phyloP scores from a whole-genome alignment of 345 rosid species.

The Populus tremula region DNA sequence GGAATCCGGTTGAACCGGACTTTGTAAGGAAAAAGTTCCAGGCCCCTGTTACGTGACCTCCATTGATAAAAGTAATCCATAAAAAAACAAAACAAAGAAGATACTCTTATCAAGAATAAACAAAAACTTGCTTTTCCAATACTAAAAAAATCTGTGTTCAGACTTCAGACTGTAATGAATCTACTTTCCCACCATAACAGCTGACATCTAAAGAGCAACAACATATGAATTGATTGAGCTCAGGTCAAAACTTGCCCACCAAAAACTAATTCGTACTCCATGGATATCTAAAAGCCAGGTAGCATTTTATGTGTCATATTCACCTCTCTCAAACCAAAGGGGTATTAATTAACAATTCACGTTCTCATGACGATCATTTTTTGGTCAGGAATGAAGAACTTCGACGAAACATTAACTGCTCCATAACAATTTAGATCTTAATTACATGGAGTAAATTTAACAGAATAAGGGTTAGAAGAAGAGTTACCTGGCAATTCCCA shows the following conservation, averaged over 20 bases:
- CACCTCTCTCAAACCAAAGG: not conserved
- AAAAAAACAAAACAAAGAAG: slow-evolving; percentile 2
- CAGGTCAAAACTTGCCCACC: not conserved
- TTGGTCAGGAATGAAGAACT: not conserved
- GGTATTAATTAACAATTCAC: not conserved
- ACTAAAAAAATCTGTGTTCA: slow-evolving; percentile 23
- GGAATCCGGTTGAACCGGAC: slow-evolving; percentile 5
- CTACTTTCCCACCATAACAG: not conserved
- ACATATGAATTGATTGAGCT: not conserved
- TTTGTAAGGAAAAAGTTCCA: slow-evolving; percentile 16
- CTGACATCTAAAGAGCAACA: not conserved
- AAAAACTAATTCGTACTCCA: not conserved
- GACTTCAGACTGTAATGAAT: slow-evolving; percentile 1
- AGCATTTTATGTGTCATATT: not conserved
- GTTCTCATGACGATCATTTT: not conserved
- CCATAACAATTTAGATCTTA: too few species aligned
- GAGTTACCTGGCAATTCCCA: slow-evolving; percentile 85
- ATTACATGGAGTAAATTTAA: not conserved
- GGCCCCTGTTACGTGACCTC: slow-evolving; percentile 3
- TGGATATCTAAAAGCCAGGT: not conserved
- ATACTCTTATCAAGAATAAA: slow-evolving; percentile 12
- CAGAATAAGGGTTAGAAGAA: not conserved
- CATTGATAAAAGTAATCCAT: slow-evolving; percentile 10
- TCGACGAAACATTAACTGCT: not conserved
- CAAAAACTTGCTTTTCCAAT: slow-evolving; percentile 30